Base-by-base conservation (phyloP, 2,329 filamentous ascomycete species). In the Penicillium olsonii region DNA sequence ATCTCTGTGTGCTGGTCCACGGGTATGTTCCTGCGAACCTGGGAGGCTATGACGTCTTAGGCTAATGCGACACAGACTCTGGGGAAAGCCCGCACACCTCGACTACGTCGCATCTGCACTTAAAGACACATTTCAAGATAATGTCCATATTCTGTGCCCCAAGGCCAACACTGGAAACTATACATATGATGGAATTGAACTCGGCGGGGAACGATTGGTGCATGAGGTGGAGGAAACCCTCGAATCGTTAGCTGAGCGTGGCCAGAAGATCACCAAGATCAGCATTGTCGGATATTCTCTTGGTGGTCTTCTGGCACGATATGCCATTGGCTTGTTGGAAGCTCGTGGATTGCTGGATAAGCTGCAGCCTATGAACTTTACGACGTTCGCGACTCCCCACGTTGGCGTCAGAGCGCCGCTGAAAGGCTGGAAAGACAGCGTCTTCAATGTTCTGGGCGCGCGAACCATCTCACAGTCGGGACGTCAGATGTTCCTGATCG, bases 241-340 rank as follows among this genome's bases (percentile, higher is more conserved):
- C 22, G 71, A 77, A 20, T 70, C 75, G 24, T 61, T 84, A 26
- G 78, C 81, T 41, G 73, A 74, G 35, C 75, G 78, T 22, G 92
- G 90, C 18, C 83, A 87, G 58, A 80, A 82, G 35, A 87, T 96
- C 63, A 85, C 75, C 40, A 95, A 91, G 72, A 77, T 97, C 56
- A 96, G 91, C 68, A 78, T 97, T 34, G 81, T 92, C 37, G 92
- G 92, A 33, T 96, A 97, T 69, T 95, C 90, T 0, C 78, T 96
- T 1, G 92, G 92, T 38, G 92, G 92, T 0, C 76, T 97, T 6
- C 84, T 97, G 4, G 85, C 90, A 9, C 82, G 92, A 52, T 97
- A 96, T 74, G 87, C 89, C 2, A 81, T 96, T 48, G 92, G 92
- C 0, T 74, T 97, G 62, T 78, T 97, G 3, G 84, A 92, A 61